Evolutionary conservation across 176 grass and related monocot species (phyloP).

Genomic region (Chrysopogon serrulatus): DNA sequence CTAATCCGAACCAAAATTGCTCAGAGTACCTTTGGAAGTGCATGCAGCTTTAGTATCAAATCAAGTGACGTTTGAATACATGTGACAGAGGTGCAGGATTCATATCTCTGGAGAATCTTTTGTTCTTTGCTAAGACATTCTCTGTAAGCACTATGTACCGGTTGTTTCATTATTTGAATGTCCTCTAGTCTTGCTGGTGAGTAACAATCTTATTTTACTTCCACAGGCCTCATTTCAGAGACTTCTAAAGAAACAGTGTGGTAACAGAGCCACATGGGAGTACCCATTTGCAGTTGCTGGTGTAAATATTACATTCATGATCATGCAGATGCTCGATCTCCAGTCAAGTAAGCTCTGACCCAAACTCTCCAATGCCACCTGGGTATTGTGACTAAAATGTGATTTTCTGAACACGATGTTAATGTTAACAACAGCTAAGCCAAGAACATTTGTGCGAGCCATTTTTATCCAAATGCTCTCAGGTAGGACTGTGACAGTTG

Average conservation of each 20-base stretch:
- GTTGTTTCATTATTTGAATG: not conserved
- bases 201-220: slow-evolving; percentile 5
- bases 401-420: slow-evolving; percentile 4
- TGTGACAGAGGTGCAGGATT: slow-evolving; percentile 72
- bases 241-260: slow-evolving; percentile 74
- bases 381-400: not conserved
- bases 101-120: slow-evolving; percentile 94
- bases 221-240: slow-evolving; percentile 84
- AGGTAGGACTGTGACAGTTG: slow-evolving; percentile 36
- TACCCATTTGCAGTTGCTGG: slow-evolving; percentile 94
- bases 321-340: slow-evolving; percentile 98
- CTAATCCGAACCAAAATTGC: not conserved
- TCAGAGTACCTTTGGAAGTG: not conserved
- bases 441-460: slow-evolving; percentile 92
- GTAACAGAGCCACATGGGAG: slow-evolving; percentile 83
- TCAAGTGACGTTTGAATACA: not conserved
- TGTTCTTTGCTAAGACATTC: slow-evolving; percentile 97
- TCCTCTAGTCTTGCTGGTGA: not conserved
- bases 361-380: not conserved
- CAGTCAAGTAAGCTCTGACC: slow-evolving; percentile 56
- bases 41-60: not conserved
- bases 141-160: slow-evolving; percentile 54
- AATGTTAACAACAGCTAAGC: slow-evolving; percentile 57
- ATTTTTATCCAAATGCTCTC: slow-evolving; percentile 99
- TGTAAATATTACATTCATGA: slow-evolving; percentile 98